A percentile compares a stretch with the other conserved stretches of the same genome.
These are phyloP conservation scores for Elongisporangium prolatum DNA, from an alignment of 352 stramenopile genomes.

Conservation along the genomic window DNA sequence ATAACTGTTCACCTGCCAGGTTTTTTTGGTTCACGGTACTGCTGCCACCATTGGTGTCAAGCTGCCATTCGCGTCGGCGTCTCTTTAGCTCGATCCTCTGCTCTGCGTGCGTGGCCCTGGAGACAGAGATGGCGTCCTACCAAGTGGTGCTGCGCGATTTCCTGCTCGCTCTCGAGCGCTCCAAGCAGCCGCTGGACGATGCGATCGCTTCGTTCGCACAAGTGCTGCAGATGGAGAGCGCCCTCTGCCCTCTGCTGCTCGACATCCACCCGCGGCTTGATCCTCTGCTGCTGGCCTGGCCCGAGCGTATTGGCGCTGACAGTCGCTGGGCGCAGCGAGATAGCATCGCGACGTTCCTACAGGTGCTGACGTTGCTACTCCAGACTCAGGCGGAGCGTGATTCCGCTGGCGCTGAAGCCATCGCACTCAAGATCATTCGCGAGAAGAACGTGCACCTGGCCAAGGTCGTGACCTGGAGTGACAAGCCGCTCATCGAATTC, in stretches of 20 bases:
- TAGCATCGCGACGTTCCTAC: conserved; percentile 65
- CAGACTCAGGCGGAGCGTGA: conserved; percentile 21
- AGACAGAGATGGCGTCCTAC: background rate
- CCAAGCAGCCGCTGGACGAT: conserved; percentile 53
- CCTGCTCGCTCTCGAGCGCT: conserved; percentile 54
- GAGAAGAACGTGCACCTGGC: conserved; percentile 61
- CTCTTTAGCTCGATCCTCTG: background rate
- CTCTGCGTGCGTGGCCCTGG: background rate
- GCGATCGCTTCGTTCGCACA: conserved; percentile 36
- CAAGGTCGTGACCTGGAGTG: conserved; percentile 79
- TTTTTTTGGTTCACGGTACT: background rate
- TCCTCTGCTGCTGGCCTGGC: conserved; percentile 61
- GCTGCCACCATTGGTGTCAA: background rate
- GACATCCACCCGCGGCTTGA: conserved; percentile 46
- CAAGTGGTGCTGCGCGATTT: conserved; percentile 51
- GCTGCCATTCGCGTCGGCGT: background rate
- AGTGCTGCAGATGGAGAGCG: conserved; percentile 6
- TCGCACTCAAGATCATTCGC: conserved; percentile 63
- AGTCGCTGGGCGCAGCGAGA: conserved; percentile 63
- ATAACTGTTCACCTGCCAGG: background rate
- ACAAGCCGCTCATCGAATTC: conserved; percentile 80
- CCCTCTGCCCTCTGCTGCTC: background rate
- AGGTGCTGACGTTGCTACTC: conserved; percentile 45
- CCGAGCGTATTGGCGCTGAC: conserved; percentile 35
- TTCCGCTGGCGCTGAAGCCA: conserved; percentile 34